Evolutionary conservation across 2,329 filamentous ascomycete species (phyloP), one percentile per base, ranked within the genome.

Genomic region (Leptoxyphium fumago): DNA sequence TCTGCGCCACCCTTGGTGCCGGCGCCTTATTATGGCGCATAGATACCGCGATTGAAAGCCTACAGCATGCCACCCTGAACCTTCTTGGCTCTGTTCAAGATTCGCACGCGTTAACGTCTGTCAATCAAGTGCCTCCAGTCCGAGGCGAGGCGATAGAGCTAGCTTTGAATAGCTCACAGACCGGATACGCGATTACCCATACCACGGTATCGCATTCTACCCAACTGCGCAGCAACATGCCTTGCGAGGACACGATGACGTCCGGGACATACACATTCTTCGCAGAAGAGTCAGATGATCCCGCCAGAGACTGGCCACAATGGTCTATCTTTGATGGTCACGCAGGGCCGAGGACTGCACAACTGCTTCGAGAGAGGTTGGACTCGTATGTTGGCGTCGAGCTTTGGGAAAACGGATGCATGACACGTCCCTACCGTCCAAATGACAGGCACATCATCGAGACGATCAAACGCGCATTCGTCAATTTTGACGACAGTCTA

Each of bases 241-340:
- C 56, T 11, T 58, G 55, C 43, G 56, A 60, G 42, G 57, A 58
- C 42, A 51, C 50, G 0, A 52, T 44, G 47, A 48, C 45, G 5
- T 47, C 44, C 32, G 52, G 52, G 17, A 44, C 48, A 11, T 58
- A 43, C 43, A 46, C 32, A 6, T 46, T 51, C 36, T 15, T 13
- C 9, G 15, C 13, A 5, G 32, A 36, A 5, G 13, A 36, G 11
- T 49, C 50, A 39, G 44, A 51, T 26, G 52, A 59, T 26, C 46
- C 45, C 2, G 41, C 36, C 10, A 50, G 48, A 29, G 50, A 55
- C 32, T 59, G 56, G 56, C 46, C 42, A 18, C 48, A 59, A 26
- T 67, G 63, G 62, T 61, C 50, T 8, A 56, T 67, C 26, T 67
- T 65, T 34, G 65, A 68, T 43, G 65, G 65, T 1, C 65, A 68